Percentiles rank a stretch among this genome's conserved stretches.
phyloP scores from a whole-genome alignment of 495 filamentous ascomycete species.

The Elasticomyces elasticus region DNA sequence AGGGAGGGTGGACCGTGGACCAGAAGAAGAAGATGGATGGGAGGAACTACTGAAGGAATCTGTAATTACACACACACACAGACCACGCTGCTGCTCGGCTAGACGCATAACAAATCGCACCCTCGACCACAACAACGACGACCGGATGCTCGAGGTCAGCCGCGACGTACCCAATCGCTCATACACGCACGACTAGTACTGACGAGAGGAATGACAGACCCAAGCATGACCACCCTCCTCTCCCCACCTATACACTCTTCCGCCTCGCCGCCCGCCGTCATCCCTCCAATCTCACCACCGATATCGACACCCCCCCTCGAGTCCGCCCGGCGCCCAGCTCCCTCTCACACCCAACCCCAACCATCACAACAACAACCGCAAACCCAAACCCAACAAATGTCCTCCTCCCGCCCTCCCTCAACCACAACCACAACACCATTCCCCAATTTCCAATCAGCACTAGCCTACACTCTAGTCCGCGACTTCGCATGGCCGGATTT shows the following conservation, averaged over 20 bases:
- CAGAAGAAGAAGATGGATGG: neutral
- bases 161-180: neutral
- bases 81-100: too few species aligned
- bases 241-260: conserved; percentile 13
- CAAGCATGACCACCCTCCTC: conserved; percentile 24
- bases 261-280: neutral
- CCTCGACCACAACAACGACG: too few species aligned
- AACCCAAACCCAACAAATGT: conserved; percentile 33
- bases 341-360: neutral
- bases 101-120: too few species aligned
- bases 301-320: conserved; percentile 2
- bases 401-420: conserved; percentile 54
- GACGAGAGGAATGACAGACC: too few species aligned
- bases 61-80: too few species aligned
- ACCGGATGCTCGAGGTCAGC: neutral
- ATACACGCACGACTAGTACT: neutral
- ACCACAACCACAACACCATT: conserved; percentile 54
- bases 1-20: neutral
- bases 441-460: conserved; percentile 70
- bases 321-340: neutral
- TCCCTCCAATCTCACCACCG: neutral
- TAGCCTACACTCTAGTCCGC: conserved; percentile 81
- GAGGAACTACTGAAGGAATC: too few species aligned
- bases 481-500: conserved; percentile 85
- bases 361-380: conserved; percentile 18